Conservation (phyloP, 2,329 filamentous ascomycete genomes). For the Penicillium hordei region DNA sequence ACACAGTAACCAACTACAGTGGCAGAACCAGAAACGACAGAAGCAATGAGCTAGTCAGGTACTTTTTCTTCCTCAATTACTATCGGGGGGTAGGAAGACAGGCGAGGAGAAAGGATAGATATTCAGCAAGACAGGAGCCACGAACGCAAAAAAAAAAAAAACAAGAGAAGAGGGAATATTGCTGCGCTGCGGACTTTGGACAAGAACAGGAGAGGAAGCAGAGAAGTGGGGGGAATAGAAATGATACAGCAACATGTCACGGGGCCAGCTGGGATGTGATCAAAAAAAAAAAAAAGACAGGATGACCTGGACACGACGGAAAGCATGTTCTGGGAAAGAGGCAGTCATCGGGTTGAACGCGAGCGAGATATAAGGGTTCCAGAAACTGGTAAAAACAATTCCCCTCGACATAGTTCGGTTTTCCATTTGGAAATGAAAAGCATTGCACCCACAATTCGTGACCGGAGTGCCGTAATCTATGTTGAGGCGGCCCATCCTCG, state of each 20-base stretch:
- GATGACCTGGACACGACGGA: conserved; percentile 11
- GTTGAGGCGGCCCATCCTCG: conserved; percentile 23
- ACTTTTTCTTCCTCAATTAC: conserved; percentile 36
- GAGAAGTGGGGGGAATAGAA: conserved; percentile 21
- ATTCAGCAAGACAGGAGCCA: conserved; percentile 24
- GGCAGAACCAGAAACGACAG: not conserved
- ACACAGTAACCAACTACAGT: not conserved
- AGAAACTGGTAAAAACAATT: not conserved
- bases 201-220: conserved; percentile 27
- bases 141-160: conserved; percentile 22
- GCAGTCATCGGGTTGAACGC: conserved; percentile 13
- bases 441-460: conserved; percentile 28
- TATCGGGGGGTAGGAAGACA: conserved; percentile 33
- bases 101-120: conserved; percentile 26
- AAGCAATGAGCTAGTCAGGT: conserved; percentile 14
- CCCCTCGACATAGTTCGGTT: not conserved
- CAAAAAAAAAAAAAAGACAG: conserved; percentile 15
- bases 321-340: conserved; percentile 4
- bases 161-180: conserved; percentile 43
- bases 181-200: conserved; percentile 41
- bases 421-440: conserved; percentile 8
- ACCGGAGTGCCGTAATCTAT: conserved; percentile 34
- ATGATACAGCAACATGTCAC: conserved; percentile 27
- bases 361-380: not conserved
- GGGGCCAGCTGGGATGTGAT: conserved; percentile 15